These are phyloP conservation scores for Didymella pinodella DNA, from an alignment of 2,329 filamentous ascomycete species.

Conservation along the genomic window DNA sequence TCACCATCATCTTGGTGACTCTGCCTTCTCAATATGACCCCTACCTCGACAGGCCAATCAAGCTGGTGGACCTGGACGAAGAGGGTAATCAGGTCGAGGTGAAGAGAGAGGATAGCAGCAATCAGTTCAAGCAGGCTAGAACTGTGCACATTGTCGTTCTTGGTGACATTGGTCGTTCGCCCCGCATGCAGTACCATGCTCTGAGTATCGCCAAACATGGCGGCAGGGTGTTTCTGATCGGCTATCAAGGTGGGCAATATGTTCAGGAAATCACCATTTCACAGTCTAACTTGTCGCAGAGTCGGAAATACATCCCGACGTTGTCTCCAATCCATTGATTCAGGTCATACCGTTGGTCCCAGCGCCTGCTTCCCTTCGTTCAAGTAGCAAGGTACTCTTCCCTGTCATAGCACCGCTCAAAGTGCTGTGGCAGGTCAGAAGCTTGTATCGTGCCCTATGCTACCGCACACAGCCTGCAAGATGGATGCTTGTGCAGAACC, in stretches of 20 bases:
- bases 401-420: conserved; percentile 81
- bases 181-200: conserved; percentile 98
- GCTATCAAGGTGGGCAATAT: conserved; percentile 73
- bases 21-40: conserved; percentile 62
- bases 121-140: conserved; percentile 49
- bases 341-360: conserved; percentile 73
- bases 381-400: conserved; percentile 76
- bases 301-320: conserved; percentile 80
- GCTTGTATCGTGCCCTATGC: conserved; percentile 73
- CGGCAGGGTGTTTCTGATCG: conserved; percentile 81
- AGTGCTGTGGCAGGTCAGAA: conserved; percentile 80
- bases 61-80: conserved; percentile 29
- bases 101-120: conserved; percentile 33
- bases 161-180: conserved; percentile 93
- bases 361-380: conserved; percentile 71
- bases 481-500: conserved; percentile 93
- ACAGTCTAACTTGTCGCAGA: conserved; percentile 59
- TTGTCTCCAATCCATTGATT: conserved; percentile 73
- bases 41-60: conserved; percentile 42
- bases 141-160: conserved; percentile 86
- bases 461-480: conserved; percentile 76
- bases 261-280: too few relatives aligned
- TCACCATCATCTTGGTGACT: conserved; percentile 61
- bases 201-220: conserved; percentile 87
- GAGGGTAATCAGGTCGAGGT: conserved; percentile 33